Conservation (phyloP, 805 yeast species). For the Torulaspora microellipsoides region DNA sequence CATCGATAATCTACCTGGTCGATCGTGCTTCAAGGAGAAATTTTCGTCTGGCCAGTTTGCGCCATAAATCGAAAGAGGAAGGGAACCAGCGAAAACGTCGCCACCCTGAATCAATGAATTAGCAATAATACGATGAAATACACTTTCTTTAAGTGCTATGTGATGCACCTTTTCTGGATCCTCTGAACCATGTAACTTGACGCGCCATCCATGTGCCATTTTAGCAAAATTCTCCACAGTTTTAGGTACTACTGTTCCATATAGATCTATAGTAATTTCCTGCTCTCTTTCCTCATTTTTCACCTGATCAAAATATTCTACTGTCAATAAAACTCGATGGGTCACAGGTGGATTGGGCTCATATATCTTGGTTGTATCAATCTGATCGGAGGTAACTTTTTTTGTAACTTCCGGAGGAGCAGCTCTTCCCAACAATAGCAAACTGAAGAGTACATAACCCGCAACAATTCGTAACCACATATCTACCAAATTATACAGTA, state of each 20-base stretch:
- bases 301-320: conserved; percentile 25
- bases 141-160: conserved; percentile 50
- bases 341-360: conserved; percentile 37
- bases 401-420: conserved; percentile 6
- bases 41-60: conserved; percentile 72
- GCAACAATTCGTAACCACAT: conserved; percentile 1
- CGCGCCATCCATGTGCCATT: conserved; percentile 44
- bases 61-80: conserved; percentile 80
- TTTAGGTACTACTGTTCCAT: conserved; percentile 60
- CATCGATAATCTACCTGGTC: conserved; percentile 66
- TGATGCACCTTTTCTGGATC: conserved; percentile 25
- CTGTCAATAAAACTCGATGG: conserved; percentile 22
- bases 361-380: conserved; percentile 18
- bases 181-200: conserved; percentile 25
- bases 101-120: conserved; percentile 87
- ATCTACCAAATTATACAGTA: not conserved
- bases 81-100: conserved; percentile 70
- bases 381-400: conserved; percentile 5
- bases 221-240: conserved; percentile 57
- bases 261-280: conserved; percentile 54
- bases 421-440: conserved; percentile 3
- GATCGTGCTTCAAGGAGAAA: conserved; percentile 60
- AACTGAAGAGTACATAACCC: conserved; percentile 1
- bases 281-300: conserved; percentile 8
- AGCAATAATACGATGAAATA: conserved; percentile 70